Percentiles rank a stretch among this genome's conserved stretches.
phyloP scores from a whole-genome alignment of 345 rosid species.

The Pistacia vera region DNA sequence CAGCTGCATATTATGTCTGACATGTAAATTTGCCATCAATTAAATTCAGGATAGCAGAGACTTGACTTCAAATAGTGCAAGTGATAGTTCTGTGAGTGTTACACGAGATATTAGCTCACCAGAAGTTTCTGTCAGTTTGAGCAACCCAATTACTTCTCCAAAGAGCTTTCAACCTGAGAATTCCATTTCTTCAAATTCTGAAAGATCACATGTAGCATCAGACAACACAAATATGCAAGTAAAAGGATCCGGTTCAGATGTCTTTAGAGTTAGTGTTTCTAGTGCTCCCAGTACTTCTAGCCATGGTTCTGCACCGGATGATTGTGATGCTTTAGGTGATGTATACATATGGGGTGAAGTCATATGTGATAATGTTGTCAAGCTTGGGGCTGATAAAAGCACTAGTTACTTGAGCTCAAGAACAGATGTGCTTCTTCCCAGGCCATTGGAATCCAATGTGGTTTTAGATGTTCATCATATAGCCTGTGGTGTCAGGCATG shows the following conservation, averaged over 20 bases:
- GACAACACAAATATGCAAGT: constrained; percentile 82
- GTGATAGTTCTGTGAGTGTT: constrained; percentile 76
- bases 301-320: constrained; percentile 96
- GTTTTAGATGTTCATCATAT: constrained; percentile 88
- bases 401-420: constrained; percentile 53
- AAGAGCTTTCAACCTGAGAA: constrained; percentile 57
- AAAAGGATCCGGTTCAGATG: constrained; percentile 83
- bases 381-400: constrained; percentile 62
- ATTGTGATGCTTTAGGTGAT: constrained; percentile 95
- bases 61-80: constrained; percentile 80
- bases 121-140: constrained; percentile 55
- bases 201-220: constrained; percentile 85
- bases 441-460: constrained; percentile 79
- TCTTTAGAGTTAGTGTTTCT: constrained; percentile 94
- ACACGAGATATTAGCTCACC: constrained; percentile 67
- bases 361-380: constrained; percentile 62
- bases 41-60: constrained; percentile 84
- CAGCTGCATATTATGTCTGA: not conserved
- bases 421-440: constrained; percentile 75
- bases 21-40: constrained; percentile 17
- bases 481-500: constrained; percentile 91
- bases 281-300: constrained; percentile 95
- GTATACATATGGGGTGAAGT: constrained; percentile 98
- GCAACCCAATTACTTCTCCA: constrained; percentile 53
- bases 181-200: constrained; percentile 62